Evolutionary conservation across 441 rosid genomes (phyloP).

Genomic region (Syzygium syzygioides): DNA sequence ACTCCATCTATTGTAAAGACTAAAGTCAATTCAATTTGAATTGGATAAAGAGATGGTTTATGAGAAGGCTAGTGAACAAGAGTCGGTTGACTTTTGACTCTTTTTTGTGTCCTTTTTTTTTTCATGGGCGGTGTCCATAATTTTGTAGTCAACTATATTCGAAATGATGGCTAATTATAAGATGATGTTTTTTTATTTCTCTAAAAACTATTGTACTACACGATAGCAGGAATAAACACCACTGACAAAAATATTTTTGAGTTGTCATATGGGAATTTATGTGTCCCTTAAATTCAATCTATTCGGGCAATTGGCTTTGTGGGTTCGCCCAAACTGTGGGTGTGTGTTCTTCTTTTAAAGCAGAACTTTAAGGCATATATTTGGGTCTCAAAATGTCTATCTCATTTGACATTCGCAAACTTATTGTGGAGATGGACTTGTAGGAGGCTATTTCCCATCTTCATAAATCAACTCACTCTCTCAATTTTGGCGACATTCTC

Average conservation of each 20-base stretch:
- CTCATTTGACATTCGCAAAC: no score
- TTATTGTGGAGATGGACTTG: no score
- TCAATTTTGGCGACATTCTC: no score
- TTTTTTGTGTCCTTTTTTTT: not conserved
- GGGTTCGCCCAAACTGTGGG: no score
- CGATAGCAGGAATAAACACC: not conserved
- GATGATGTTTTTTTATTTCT: not conserved
- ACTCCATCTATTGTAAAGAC: not conserved
- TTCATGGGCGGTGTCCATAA: accelerated
- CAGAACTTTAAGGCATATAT: no score
- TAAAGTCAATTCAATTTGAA: not conserved
- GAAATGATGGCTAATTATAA: not conserved
- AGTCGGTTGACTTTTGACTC: not conserved
- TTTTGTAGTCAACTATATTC: not conserved
- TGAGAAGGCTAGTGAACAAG: not conserved
- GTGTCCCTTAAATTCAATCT: not conserved
- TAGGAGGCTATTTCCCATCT: no score
- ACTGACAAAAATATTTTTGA: not conserved
- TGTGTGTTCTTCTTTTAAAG: no score
- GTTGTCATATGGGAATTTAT: not conserved
- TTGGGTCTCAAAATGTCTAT: no score
- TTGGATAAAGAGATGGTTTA: not conserved
- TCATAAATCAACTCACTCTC: no score
- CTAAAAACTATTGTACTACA: not conserved
- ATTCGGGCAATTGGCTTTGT: no score